Conservation (phyloP, 1,139 yeast species). For the Eremothecium sinecaudum region DNA sequence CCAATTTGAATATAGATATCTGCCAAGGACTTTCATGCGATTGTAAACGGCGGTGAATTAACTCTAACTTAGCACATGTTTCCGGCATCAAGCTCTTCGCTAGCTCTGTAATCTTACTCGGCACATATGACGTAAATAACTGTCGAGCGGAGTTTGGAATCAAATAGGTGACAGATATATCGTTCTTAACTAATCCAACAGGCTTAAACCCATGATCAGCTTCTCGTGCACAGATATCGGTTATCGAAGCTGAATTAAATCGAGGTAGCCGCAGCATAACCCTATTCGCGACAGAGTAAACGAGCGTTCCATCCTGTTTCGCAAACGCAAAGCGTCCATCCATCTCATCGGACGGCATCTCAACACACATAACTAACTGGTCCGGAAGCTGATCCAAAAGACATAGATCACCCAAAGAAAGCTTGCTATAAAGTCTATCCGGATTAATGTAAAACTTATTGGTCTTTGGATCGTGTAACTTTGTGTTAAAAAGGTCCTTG, state of each 20-base stretch:
- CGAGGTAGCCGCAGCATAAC: conserved; percentile 48
- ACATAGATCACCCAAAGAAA: conserved; percentile 40
- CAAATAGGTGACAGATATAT: conserved; percentile 17
- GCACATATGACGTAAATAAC: conserved; percentile 22
- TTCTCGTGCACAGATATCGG: conserved; percentile 28
- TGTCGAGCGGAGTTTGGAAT: conserved; percentile 25
- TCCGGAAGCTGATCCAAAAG: conserved; percentile 33
- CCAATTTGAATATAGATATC: conserved; percentile 42
- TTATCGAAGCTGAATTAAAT: conserved; percentile 35
- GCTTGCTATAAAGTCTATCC: conserved; percentile 17
- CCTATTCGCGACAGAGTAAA: conserved; percentile 39
- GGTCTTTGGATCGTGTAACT: conserved; percentile 6
- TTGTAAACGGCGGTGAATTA: conserved; percentile 47
- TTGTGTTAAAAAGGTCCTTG: conserved; percentile 6
- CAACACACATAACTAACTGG: conserved; percentile 37
- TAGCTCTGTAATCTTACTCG: conserved; percentile 21
- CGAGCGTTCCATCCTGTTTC: conserved; percentile 47
- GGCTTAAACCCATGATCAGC: conserved; percentile 17
- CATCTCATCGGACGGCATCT: conserved; percentile 34
- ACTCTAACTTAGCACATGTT: conserved; percentile 39
- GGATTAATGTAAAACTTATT: conserved; percentile 9
- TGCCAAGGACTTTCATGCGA: conserved; percentile 40
- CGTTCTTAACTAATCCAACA: conserved; percentile 29
- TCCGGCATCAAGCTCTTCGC: conserved; percentile 34
- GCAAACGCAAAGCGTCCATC: conserved; percentile 49